These are phyloP conservation scores for Sclerotiophoma versabilis DNA, from an alignment of 2,329 filamentous ascomycete species.

Conservation along the genomic window DNA sequence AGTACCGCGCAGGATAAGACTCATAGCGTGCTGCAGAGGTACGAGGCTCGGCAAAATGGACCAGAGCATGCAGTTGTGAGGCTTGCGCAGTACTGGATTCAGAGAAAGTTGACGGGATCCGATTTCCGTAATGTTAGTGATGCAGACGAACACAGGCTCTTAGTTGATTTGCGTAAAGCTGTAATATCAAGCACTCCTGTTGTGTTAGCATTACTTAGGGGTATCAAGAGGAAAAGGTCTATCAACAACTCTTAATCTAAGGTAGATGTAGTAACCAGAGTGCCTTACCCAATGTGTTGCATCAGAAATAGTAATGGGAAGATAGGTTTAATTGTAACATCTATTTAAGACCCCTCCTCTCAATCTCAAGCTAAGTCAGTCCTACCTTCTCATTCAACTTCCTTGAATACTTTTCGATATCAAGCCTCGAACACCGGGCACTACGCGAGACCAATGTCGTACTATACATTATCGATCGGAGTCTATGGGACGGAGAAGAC, in stretches of 20 bases:
- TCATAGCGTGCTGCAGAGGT: background rate
- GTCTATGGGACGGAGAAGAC: too few species aligned
- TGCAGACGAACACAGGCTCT: background rate
- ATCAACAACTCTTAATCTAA: background rate
- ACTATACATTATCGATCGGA: too few species aligned
- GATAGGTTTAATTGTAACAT: too few species aligned
- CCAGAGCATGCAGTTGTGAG: background rate
- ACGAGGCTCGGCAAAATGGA: background rate
- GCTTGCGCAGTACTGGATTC: background rate
- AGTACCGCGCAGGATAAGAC: background rate
- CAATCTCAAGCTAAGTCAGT: too few species aligned
- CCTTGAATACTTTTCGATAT: too few species aligned
- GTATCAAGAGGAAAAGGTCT: conserved; percentile 1
- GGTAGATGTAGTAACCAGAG: background rate
- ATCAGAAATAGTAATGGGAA: too few species aligned
- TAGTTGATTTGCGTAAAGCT: background rate
- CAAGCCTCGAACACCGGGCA: too few species aligned
- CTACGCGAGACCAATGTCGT: too few species aligned
- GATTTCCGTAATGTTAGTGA: background rate
- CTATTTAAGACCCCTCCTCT: too few species aligned
- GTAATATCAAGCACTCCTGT: background rate
- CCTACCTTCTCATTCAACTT: too few species aligned
- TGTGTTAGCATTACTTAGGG: background rate
- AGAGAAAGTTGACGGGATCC: background rate
- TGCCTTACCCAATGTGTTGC: background rate